phyloP scores from a whole-genome alignment of 2,329 filamentous ascomycete genomes.

The Penicillium aurantiogriseum region DNA sequence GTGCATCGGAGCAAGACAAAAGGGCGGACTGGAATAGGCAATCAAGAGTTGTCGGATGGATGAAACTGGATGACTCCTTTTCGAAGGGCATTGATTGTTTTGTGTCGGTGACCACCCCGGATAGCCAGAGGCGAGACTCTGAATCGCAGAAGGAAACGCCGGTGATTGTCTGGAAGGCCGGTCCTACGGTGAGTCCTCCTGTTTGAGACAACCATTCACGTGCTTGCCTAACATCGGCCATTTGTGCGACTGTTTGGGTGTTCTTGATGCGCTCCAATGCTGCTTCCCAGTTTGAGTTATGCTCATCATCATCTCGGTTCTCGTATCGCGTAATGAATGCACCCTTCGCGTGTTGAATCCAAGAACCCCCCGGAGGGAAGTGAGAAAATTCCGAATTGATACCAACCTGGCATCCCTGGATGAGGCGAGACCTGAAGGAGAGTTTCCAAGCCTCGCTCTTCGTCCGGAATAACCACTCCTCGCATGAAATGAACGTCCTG shows the following conservation, averaged over 20 bases:
- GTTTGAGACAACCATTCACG: conserved; percentile 24
- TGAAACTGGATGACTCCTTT: conserved; percentile 14
- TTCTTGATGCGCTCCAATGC: conserved; percentile 17
- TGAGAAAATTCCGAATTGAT: conserved; percentile 21
- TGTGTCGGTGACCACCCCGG: conserved; percentile 17
- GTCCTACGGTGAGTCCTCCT: conserved; percentile 18
- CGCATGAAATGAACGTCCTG: conserved; percentile 18
- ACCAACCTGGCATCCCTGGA: conserved; percentile 19
- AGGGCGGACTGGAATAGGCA: conserved; percentile 24
- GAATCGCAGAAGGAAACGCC: conserved; percentile 13
- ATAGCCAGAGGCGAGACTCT: conserved; percentile 15
- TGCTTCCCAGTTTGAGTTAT: conserved; percentile 13
- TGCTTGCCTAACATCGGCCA: conserved; percentile 14
- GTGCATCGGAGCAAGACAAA: conserved; percentile 16
- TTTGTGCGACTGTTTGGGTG: conserved; percentile 11
- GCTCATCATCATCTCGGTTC: conserved; percentile 5
- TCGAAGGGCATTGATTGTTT: conserved; percentile 20
- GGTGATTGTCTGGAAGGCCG: conserved; percentile 17
- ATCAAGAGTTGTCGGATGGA: conserved; percentile 25
- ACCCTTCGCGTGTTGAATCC: conserved; percentile 23
- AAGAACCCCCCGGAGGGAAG: conserved; percentile 18
- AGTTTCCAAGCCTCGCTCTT: conserved; percentile 20
- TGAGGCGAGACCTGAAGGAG: conserved; percentile 19
- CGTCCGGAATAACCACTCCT: conserved; percentile 20
- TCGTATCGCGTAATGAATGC: conserved; percentile 13